Evolutionary conservation across 2,329 filamentous ascomycete genomes (phyloP).

Genomic region (Neonectria neomacrospora): DNA sequence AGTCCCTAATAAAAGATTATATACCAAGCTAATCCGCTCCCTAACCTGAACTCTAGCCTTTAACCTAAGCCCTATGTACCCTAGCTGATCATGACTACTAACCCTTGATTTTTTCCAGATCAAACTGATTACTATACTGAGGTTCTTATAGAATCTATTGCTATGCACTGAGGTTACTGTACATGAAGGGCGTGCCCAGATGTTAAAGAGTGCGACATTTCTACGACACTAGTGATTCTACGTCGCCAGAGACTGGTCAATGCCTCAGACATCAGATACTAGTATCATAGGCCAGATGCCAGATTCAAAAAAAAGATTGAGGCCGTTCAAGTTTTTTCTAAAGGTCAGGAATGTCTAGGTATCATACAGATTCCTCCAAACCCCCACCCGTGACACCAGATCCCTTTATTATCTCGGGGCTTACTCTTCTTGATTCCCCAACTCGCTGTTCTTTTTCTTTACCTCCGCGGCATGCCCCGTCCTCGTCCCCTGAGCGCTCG

Average conservation of each 20-base stretch:
- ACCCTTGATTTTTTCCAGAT: no score
- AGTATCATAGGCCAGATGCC: neutral
- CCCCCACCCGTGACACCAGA: slow-evolving; percentile 34
- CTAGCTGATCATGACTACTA: no score
- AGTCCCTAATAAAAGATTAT: no score
- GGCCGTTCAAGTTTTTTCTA: slow-evolving; percentile 42
- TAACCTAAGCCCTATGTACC: no score
- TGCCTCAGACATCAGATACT: neutral
- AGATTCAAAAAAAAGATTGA: slow-evolving; percentile 29
- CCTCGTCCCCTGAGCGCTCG: slow-evolving; percentile 85
- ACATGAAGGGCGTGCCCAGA: no score
- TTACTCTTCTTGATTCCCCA: slow-evolving; percentile 30
- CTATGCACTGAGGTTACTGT: no score
- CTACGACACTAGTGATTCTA: neutral
- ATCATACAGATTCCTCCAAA: slow-evolving; percentile 52
- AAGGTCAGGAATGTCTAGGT: slow-evolving; percentile 45
- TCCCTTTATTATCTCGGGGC: slow-evolving; percentile 33
- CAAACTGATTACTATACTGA: no score
- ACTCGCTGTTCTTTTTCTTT: slow-evolving; percentile 45
- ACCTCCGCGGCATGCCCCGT: slow-evolving; percentile 89
- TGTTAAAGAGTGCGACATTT: neutral
- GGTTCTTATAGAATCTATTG: no score
- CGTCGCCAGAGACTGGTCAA: neutral
- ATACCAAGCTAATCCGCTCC: no score
- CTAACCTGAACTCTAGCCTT: no score